Conservation (phyloP, 139 green algal genomes). For the Chlorella sp. region DNA sequence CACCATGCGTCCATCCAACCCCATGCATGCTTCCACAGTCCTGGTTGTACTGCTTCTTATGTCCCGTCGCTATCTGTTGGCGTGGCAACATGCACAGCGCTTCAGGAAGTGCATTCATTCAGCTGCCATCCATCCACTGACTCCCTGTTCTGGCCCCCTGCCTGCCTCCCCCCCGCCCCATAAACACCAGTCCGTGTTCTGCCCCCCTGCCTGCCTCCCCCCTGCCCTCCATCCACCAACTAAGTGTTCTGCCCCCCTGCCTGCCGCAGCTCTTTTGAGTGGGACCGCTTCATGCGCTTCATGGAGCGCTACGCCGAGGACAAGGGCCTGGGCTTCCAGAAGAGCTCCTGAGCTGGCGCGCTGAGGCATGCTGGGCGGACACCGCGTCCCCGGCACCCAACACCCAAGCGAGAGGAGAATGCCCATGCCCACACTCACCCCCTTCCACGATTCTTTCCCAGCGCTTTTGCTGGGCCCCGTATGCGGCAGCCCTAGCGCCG, state of each 20-base stretch:
- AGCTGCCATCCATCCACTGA: too few species aligned
- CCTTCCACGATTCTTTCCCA: background rate
- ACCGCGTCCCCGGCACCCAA: background rate
- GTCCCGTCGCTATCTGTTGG: too few species aligned
- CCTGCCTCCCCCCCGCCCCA: too few species aligned
- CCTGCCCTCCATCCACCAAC: too few species aligned
- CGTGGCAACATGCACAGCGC: too few species aligned
- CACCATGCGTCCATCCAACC: background rate
- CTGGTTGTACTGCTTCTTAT: too few species aligned
- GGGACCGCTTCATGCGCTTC: conserved; percentile 88
- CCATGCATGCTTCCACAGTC: too few species aligned
- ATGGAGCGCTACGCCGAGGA: conserved; percentile 97
- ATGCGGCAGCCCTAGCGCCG: background rate
- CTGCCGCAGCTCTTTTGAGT: conserved; percentile 85
- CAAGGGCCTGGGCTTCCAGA: conserved; percentile 81
- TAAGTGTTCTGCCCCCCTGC: background rate
- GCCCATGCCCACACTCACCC: background rate
- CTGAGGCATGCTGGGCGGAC: too few species aligned
- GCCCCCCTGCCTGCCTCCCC: too few species aligned
- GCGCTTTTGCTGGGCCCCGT: background rate
- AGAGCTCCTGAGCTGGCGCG: conserved; percentile 26
- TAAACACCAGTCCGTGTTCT: too few species aligned
- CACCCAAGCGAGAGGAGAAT: background rate
- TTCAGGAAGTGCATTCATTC: too few species aligned
- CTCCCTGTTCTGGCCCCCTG: too few species aligned